These are phyloP conservation scores for Neurospora sp. DNA, from an alignment of 495 filamentous ascomycete species.

Conservation along the genomic window DNA sequence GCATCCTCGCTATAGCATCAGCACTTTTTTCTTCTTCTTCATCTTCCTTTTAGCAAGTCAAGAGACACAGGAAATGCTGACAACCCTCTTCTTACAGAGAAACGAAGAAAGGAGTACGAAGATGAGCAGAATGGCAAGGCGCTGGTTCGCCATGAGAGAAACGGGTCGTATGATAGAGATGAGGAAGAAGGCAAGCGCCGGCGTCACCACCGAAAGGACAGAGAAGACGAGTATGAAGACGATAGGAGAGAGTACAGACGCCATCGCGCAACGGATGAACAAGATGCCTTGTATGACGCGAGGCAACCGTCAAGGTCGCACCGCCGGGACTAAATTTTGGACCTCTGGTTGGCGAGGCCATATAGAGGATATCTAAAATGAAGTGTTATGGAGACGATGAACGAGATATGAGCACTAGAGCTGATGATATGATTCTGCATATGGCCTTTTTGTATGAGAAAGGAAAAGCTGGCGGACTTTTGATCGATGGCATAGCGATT, in stretches of 20 bases:
- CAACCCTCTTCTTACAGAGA: conserved; percentile 17
- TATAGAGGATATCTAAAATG: not conserved
- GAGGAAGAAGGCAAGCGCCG: conserved; percentile 3
- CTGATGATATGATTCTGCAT: not conserved
- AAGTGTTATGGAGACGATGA: not conserved
- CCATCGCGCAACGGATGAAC: not conserved
- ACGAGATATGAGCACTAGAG: not conserved
- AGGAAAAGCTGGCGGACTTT: not conserved
- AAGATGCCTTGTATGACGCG: not conserved
- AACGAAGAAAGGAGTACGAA: conserved; percentile 28
- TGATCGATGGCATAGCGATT: not conserved
- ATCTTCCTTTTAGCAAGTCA: not conserved
- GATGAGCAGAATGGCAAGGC: conserved; percentile 14
- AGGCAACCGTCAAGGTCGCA: not conserved
- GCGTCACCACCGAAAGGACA: conserved; percentile 12
- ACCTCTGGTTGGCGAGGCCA: not conserved
- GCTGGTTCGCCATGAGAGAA: conserved; percentile 9
- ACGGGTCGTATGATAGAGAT: conserved; percentile 6
- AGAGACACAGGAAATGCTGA: conserved; percentile 9
- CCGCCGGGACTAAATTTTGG: not conserved
- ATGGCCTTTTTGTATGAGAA: not conserved
- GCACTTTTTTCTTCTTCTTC: not conserved
- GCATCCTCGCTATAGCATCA: not conserved
- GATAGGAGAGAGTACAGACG: not conserved
- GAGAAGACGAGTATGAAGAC: conserved; percentile 6